A percentile compares a stretch with the other conserved stretches of the same genome.
These are phyloP conservation scores for Rhododendron kiyosumense DNA, from an alignment of 148 eudicot species.

Conservation along the genomic window DNA sequence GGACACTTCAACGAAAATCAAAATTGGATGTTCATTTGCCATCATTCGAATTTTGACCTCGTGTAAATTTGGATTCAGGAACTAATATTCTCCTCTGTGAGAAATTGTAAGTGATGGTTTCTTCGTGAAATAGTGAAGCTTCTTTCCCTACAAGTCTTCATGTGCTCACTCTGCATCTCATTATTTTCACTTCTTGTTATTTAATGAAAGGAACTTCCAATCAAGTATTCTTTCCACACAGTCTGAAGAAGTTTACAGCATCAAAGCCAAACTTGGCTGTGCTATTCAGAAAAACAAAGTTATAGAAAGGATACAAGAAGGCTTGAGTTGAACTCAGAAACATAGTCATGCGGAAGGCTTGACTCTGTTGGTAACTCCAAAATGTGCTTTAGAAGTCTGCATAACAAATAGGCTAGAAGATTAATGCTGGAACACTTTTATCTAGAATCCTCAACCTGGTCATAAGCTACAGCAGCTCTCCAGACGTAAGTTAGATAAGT, in stretches of 20 bases:
- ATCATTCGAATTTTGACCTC: not conserved
- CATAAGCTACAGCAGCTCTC: not conserved
- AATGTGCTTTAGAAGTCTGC: conserved; percentile 65
- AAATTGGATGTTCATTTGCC: not conserved
- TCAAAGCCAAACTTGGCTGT: not conserved
- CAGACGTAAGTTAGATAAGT: not conserved
- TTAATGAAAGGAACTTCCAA: not conserved
- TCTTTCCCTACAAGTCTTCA: not conserved
- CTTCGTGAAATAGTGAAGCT: not conserved
- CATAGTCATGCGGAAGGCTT: conserved; percentile 53
- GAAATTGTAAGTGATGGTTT: not conserved
- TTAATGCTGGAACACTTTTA: not conserved
- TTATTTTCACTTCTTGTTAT: not conserved
- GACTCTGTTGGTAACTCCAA: conserved; percentile 68
- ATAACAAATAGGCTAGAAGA: conserved; percentile 11
- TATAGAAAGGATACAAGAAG: conserved; percentile 65
- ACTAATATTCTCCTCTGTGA: too few relatives aligned
- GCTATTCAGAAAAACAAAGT: not conserved
- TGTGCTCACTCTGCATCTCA: not conserved
- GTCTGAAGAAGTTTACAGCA: not conserved
- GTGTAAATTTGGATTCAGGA: not conserved
- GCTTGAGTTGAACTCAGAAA: conserved; percentile 51
- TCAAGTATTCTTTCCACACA: not conserved
- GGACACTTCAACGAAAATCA: not conserved
- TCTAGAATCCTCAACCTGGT: not conserved